Evolutionary conservation across 2,329 filamentous ascomycete species (phyloP).

Genomic region (Sclerotinia trifoliorum): DNA sequence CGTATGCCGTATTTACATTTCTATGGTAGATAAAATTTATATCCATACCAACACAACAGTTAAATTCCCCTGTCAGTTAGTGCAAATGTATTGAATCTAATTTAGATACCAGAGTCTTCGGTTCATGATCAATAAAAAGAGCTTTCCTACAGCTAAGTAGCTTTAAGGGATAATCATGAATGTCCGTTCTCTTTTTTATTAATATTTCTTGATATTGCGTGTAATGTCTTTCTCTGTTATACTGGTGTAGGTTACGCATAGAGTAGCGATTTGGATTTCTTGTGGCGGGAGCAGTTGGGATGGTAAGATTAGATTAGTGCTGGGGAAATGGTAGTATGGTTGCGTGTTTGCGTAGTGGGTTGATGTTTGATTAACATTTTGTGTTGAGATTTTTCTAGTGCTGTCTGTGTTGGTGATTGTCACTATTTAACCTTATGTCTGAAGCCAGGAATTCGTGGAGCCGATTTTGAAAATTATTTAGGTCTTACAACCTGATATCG

Average conservation of each 20-base stretch:
- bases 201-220: accelerated
- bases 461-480: no score
- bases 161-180: background rate
- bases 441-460: background rate
- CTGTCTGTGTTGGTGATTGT: no score
- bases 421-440: background rate
- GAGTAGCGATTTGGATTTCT: no score
- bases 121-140: no score
- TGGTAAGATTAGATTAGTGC: no score
- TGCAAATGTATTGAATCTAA: background rate
- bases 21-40: no score
- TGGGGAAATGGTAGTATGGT: no score
- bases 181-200: background rate
- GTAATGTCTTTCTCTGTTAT: no score
- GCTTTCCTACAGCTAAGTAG: background rate
- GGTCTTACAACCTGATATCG: no score
- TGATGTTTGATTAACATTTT: background rate
- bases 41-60: accelerated
- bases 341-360: background rate
- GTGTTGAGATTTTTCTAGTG: background rate
- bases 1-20: background rate
- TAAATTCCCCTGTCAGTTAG: accelerated
- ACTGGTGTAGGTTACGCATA: no score
- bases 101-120: background rate
- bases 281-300: no score